Evolutionary conservation across 208 protist genomes (phyloP).

Genomic region (Crithidia fasciculata): DNA sequence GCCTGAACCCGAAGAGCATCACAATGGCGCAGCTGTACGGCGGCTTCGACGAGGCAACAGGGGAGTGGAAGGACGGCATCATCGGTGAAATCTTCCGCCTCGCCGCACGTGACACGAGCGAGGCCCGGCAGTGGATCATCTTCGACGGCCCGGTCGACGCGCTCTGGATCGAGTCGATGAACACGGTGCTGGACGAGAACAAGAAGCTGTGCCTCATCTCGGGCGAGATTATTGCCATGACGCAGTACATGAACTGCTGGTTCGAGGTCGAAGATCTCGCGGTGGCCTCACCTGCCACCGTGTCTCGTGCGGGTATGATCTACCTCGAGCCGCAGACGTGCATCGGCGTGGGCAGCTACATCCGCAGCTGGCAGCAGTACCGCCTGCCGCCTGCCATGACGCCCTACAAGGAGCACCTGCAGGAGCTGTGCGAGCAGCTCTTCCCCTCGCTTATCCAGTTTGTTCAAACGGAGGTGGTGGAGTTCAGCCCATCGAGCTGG

Average conservation of each 20-base stretch:
- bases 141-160: constrained; percentile 97
- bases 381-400: constrained; percentile 82
- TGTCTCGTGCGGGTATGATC: constrained; percentile 98
- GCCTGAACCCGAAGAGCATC: constrained; percentile 97
- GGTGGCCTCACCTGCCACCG: constrained; percentile 97
- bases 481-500: constrained; percentile 96
- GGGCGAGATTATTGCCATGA: constrained; percentile 96
- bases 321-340: constrained; percentile 96
- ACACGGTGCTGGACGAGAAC: constrained; percentile 95
- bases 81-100: constrained; percentile 94
- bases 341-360: constrained; percentile 84
- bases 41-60: constrained; percentile 95
- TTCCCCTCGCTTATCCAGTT: constrained; percentile 93
- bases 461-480: constrained; percentile 87
- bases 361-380: constrained; percentile 87
- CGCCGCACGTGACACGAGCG: constrained; percentile 83
- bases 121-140: constrained; percentile 95
- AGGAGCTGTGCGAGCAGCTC: constrained; percentile 90
- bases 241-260: constrained; percentile 95
- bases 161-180: constrained; percentile 96
- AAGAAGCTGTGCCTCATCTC: constrained; percentile 96
- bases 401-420: constrained; percentile 83
- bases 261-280: constrained; percentile 98
- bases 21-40: constrained; percentile 98
- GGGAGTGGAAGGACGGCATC: constrained; percentile 97